phyloP scores from a whole-genome alignment of 768 basidiomycete species.

The Mycena albidolilacea region DNA sequence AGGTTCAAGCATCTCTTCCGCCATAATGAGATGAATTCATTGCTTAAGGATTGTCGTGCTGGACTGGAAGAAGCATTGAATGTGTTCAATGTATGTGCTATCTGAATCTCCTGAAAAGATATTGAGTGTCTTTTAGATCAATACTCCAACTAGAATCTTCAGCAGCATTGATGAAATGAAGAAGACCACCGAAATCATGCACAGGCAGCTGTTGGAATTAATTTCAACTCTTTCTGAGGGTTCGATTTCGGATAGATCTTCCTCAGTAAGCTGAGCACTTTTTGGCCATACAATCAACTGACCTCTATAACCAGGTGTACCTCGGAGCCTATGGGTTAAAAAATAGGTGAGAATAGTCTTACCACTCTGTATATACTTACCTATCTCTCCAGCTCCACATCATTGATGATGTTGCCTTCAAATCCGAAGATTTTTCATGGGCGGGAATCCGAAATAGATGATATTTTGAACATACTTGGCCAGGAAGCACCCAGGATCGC shows the following conservation, averaged over 20 bases:
- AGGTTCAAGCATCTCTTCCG: slow-evolving; percentile 7
- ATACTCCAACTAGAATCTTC: not conserved
- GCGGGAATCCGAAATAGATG: not conserved
- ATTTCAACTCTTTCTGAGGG: slow-evolving; percentile 8
- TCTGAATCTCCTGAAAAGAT: not conserved
- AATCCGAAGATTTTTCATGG: slow-evolving; percentile 1
- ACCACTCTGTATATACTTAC: not conserved
- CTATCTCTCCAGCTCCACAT: not conserved
- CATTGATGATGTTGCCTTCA: not conserved
- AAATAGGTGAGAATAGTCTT: not conserved
- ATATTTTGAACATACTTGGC: not conserved
- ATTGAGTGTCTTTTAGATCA: not conserved
- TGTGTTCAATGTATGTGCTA: slow-evolving; percentile 4
- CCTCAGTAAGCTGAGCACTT: not conserved
- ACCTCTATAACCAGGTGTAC: not conserved
- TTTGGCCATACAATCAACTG: not conserved
- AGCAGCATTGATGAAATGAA: slow-evolving; percentile 2
- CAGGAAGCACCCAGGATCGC: not conserved
- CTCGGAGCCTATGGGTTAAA: not conserved
- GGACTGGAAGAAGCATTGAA: not conserved
- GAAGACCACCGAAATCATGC: not conserved
- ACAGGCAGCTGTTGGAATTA: not conserved
- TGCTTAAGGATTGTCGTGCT: not conserved
- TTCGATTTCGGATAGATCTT: not conserved
- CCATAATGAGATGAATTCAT: not conserved